These are phyloP conservation scores for Lasiosphaeris hirsuta DNA, from an alignment of 495 filamentous ascomycete genomes.

Conservation along the genomic window DNA sequence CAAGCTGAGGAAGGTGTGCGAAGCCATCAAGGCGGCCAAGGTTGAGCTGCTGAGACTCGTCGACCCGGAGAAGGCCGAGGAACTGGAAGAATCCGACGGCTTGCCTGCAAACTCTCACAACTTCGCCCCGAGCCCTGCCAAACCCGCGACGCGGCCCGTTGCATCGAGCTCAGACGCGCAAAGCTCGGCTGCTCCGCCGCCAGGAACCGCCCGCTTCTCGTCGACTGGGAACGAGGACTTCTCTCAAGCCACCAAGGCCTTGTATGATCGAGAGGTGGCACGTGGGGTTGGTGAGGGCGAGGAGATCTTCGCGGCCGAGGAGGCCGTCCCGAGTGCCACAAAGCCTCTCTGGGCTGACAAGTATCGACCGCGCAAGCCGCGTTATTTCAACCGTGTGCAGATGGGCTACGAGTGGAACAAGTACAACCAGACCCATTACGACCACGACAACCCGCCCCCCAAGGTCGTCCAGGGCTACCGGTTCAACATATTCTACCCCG, in stretches of 20 bases:
- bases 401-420: constrained; percentile 99
- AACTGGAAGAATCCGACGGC: constrained; percentile 34
- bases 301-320: constrained; percentile 93
- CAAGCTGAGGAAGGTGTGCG: constrained; percentile 75
- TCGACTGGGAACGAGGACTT: constrained; percentile 77
- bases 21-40: constrained; percentile 70
- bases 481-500: constrained; percentile 99
- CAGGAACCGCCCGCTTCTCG: constrained; percentile 69
- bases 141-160: constrained; percentile 23
- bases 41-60: constrained; percentile 63
- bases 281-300: constrained; percentile 90
- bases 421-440: constrained; percentile 99
- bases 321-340: constrained; percentile 61
- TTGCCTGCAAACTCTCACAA: constrained; percentile 18
- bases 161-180: constrained; percentile 26
- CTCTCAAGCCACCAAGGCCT: constrained; percentile 82
- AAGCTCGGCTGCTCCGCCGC: constrained; percentile 40
- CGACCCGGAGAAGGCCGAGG: constrained; percentile 67
- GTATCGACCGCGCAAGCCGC: constrained; percentile 87
- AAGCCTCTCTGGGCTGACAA: constrained; percentile 84
- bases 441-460: constrained; percentile 96
- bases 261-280: constrained; percentile 92
- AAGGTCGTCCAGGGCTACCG: constrained; percentile 99
- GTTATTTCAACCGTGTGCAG: constrained; percentile 97
- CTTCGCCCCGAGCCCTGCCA: constrained; percentile 13